phyloP scores from a whole-genome alignment of 139 green algal species.

The Yamagishiella unicocca region DNA sequence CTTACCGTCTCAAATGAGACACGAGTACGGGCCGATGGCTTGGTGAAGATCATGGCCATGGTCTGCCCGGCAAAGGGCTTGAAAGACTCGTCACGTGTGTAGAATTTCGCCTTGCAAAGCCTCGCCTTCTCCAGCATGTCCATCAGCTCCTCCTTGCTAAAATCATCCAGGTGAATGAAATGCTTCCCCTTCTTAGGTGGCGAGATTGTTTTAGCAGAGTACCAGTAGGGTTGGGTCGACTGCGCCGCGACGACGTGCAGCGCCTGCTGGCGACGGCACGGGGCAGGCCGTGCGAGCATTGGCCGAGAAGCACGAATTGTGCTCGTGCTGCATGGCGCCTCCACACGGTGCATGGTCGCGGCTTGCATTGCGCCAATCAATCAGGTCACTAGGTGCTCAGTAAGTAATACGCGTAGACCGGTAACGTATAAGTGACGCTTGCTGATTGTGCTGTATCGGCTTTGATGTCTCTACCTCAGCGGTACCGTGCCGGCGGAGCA shows the following conservation, averaged over 20 bases:
- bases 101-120: conserved; percentile 88
- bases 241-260: conserved; percentile 40
- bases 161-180: conserved; percentile 98
- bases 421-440: too few relatives aligned
- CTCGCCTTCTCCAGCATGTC: conserved; percentile 87
- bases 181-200: conserved; percentile 71
- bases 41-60: conserved; percentile 99
- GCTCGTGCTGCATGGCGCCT: conserved; percentile 4
- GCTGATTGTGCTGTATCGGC: too few relatives aligned
- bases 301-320: neutral
- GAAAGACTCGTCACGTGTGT: conserved; percentile 85
- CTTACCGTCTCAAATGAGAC: conserved; percentile 97
- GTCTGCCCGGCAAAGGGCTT: conserved; percentile 93
- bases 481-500: too few relatives aligned
- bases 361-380: conserved; percentile 21
- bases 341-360: neutral
- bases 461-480: too few relatives aligned
- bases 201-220: conserved; percentile 37
- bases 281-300: neutral
- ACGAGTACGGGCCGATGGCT: conserved; percentile 95
- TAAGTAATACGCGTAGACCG: too few relatives aligned
- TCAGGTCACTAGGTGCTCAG: neutral
- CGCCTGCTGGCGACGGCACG: conserved; percentile 2
- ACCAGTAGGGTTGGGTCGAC: conserved; percentile 38
- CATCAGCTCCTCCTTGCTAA: conserved; percentile 86